phyloP scores from a whole-genome alignment of 75 land plant genomes.

The Chamaecyparis obtusa region DNA sequence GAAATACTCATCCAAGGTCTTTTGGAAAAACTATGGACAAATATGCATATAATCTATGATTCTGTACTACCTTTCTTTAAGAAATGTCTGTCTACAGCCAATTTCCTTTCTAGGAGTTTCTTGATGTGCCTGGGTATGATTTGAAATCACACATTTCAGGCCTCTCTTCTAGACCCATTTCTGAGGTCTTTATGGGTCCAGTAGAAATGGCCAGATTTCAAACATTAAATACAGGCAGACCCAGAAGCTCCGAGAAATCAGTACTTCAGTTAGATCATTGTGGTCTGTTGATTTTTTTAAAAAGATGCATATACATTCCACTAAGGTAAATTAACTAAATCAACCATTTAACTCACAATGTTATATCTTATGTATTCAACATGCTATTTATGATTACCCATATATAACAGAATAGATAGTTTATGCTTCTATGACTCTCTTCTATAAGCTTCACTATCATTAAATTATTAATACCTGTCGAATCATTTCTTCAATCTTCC shows the following conservation, averaged over 20 bases:
- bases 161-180: too few species aligned
- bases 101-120: too few species aligned
- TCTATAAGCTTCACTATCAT: background rate
- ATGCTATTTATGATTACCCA: background rate
- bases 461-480: conserved; percentile 58
- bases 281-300: too few species aligned
- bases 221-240: background rate
- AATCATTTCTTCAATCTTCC: conserved; percentile 95
- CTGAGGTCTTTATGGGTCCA: background rate
- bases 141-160: background rate
- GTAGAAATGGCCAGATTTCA: background rate
- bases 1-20: background rate
- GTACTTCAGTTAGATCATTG: too few species aligned
- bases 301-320: too few species aligned
- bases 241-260: background rate
- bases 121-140: background rate
- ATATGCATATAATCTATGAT: background rate
- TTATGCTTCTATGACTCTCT: background rate
- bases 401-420: background rate
- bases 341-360: too few species aligned
- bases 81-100: background rate
- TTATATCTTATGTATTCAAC: background rate
- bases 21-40: background rate
- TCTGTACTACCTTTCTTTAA: background rate
- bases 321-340: background rate